Conservation (phyloP, 1,284 basidiomycete genomes). For the Singerocomus inundabilis region DNA sequence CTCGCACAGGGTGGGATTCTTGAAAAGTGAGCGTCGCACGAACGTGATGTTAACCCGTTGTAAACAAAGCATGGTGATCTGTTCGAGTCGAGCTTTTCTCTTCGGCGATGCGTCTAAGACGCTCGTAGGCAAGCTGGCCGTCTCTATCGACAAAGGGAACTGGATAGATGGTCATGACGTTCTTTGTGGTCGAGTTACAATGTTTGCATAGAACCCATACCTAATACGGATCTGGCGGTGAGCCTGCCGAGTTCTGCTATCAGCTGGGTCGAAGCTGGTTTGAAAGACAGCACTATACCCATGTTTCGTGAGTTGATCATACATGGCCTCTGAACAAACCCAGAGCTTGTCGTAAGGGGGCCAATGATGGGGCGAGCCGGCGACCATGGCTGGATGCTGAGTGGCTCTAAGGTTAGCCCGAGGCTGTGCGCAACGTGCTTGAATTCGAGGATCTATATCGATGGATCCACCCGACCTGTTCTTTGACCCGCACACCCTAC, state of each 20-base stretch:
- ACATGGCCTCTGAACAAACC: neutral
- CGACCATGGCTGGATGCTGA: no score
- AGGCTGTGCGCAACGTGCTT: neutral
- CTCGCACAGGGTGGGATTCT: conserved; percentile 55
- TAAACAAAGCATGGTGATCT: conserved; percentile 67
- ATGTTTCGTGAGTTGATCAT: neutral
- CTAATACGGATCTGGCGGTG: neutral
- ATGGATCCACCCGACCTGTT: neutral
- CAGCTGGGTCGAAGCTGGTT: neutral
- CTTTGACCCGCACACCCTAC: conserved; percentile 9
- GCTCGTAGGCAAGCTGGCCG: conserved; percentile 49
- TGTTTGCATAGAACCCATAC: neutral
- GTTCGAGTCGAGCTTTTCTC: conserved; percentile 48
- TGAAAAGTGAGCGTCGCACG: conserved; percentile 51
- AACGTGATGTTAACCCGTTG: conserved; percentile 74
- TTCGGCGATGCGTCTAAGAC: conserved; percentile 37
- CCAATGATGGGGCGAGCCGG: no score
- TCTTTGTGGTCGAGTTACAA: neutral
- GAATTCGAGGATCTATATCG: neutral
- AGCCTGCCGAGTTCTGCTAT: neutral
- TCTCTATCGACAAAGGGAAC: conserved; percentile 31
- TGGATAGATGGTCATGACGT: conserved; percentile 38
- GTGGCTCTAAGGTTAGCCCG: neutral
- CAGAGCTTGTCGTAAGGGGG: neutral
- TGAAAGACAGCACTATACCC: neutral